Evolutionary conservation across 1,284 basidiomycete species (phyloP), one percentile per base, ranked within the genome.

Genomic region (Ustilago crameri): DNA sequence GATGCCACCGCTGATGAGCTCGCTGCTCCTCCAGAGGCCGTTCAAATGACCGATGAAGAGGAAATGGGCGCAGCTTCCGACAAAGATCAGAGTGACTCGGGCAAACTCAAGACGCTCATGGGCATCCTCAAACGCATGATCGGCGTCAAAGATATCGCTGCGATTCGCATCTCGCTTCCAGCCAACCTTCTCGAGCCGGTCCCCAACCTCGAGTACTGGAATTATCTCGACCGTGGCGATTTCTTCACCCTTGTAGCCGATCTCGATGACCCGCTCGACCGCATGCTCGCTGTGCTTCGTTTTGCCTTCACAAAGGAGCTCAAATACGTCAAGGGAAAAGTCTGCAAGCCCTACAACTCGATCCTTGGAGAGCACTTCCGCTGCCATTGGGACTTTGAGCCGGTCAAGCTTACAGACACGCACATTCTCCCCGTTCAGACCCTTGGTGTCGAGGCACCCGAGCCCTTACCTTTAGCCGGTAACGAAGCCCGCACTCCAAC

Each of bases 181-280:
- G 80, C 80, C 52, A 79, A 81, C 38, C 63, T 82, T 17, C 54
- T 82, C n/a, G 80, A 82, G 46, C 80, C 80, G 1, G 73, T 81
- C 24, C 79, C 79, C 30, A 80, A 77, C 55, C 72, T 83, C 47
- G 82, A 83, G 58, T 81, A 83, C 67, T 83, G 82, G 82, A 91
- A 93, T 73, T 97, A 95, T 79, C 87, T 94, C 47, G 94, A 97
- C 84, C 88, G 95, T 68, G 93, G 94, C 10, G 95, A 97, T 84
- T 86, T 94, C 44, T 94, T 96, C 55, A 82, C 91, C 78, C 92
- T 85, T 17, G 84, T 97, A 78, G 95, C 93, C 79, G 93, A 95
- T 80, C 91, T 91, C 18, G 87, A 91, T 38, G 93, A 97, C 81
- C 89, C 93, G 23, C 89, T 98, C 66, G 91, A 95, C 78, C 89